Evolutionary conservation across 768 basidiomycete species (phyloP).

Genomic region (Lactarius hengduanensis): DNA sequence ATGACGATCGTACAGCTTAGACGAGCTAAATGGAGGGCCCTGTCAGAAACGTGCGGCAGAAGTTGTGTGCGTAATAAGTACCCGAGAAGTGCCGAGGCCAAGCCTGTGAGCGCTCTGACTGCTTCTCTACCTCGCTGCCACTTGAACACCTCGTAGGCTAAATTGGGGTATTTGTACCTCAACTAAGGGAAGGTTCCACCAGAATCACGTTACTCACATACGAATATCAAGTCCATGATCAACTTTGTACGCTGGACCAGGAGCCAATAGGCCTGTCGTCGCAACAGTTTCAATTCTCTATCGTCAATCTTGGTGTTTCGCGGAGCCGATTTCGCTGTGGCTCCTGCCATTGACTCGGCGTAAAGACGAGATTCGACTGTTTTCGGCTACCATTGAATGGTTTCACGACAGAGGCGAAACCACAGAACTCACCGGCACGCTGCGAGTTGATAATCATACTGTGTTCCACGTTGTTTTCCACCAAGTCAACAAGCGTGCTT

Average conservation of each 20-base stretch:
- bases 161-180: neutral
- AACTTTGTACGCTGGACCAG: constrained; percentile 68
- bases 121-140: constrained; percentile 58
- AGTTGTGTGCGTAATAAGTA: constrained; percentile 34
- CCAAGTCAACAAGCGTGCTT: constrained; percentile 73
- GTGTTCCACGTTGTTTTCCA: constrained; percentile 81
- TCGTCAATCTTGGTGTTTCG: constrained; percentile 58
- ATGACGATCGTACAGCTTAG: constrained; percentile 75
- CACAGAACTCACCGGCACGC: constrained; percentile 50
- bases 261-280: constrained; percentile 75
- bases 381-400: constrained; percentile 7
- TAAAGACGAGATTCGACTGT: constrained; percentile 74
- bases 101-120: constrained; percentile 63
- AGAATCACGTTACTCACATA: constrained; percentile 52
- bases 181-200: constrained; percentile 24
- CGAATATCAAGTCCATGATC: constrained; percentile 83
- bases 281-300: constrained; percentile 64
- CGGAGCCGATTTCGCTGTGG: constrained; percentile 68
- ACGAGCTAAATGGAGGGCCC: constrained; percentile 45
- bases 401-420: constrained; percentile 11
- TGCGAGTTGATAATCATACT: constrained; percentile 63
- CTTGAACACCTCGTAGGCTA: constrained; percentile 80
- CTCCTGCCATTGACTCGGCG: constrained; percentile 66
- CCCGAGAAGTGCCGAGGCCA: constrained; percentile 74
- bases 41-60: constrained; percentile 25